Base-by-base conservation (phyloP, 805 yeast genomes). In the Cyberlindnera mississippiensis region DNA sequence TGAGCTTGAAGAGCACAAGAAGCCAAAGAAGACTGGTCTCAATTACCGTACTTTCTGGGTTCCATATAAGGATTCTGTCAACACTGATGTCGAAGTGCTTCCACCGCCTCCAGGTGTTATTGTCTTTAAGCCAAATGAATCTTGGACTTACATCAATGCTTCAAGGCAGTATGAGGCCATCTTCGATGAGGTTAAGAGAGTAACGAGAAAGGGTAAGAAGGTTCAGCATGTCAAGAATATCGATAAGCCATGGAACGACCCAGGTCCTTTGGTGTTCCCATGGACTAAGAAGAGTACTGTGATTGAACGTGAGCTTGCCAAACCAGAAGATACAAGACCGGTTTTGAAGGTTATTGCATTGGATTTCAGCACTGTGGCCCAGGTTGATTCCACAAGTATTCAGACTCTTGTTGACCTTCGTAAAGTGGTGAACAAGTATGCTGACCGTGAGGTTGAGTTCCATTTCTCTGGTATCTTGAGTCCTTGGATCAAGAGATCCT, bases 101-200 rank as follows among this genome's bases (percentile, higher is more conserved):
- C 85, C 89, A 2, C 96, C 97, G 13, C 96, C 96, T 22, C 87
- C 91, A 2, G 96, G 97, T 27, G 89, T 90, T 14, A 54, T 89
- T 44, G 95, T 90, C 3, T 90, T 82, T 68, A 76, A 93, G 54
- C 84, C 93, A 31, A 67, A 81, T 15, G 96, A 90, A 56, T 69
- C 89, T 13, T 84, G 85, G 64, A 76, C 87, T 1, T 90, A 88
- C 65, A 80, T 95, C 30, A 90, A 90, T 59, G 73, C 84, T 35
- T 79, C 96, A 0, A 66, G 75, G 47, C 95, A 85, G 60, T 70
- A 76, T 33, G 96, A 89, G 53, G 59, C 63, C 19, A 72, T 90
- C 14, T 67, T 79, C 35, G 90, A 84, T 46, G 80, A 82, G 51
- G 80, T 85, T 29, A 80, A 78, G 59, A 61, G 66, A 33, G 42